Conservation (phyloP, 495 filamentous ascomycete genomes). For the Lasiosphaeria miniovina region DNA sequence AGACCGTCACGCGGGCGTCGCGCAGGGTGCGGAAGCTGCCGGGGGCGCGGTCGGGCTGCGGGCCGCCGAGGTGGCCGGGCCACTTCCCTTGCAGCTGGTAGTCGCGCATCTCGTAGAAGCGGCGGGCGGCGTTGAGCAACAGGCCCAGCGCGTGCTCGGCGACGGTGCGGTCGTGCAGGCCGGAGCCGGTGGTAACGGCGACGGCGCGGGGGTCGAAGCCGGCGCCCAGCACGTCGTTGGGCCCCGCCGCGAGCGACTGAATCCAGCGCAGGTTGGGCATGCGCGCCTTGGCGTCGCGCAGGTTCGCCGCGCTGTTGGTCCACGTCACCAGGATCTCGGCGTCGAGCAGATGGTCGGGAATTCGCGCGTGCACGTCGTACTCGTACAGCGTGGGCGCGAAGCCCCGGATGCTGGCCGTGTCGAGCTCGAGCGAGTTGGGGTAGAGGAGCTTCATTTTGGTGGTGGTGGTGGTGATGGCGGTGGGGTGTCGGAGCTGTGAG, state of each 20-base stretch:
- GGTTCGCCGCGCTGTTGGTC: conserved; percentile 52
- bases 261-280: conserved; percentile 57
- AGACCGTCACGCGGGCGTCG: conserved; percentile 52
- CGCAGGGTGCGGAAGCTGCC: conserved; percentile 53
- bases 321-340: conserved; percentile 57
- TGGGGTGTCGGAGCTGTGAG: not conserved
- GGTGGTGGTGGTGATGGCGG: not conserved
- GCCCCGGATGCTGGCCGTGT: conserved; percentile 47
- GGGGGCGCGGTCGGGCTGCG: conserved; percentile 48
- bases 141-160: conserved; percentile 58
- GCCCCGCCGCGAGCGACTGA: conserved; percentile 58
- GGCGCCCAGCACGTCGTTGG: conserved; percentile 57
- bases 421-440: conserved; percentile 54
- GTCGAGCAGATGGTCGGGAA: conserved; percentile 51
- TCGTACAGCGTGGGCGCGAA: conserved; percentile 51
- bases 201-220: conserved; percentile 49
- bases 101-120: conserved; percentile 59
- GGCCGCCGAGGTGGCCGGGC: conserved; percentile 56
- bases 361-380: conserved; percentile 52
- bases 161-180: conserved; percentile 58
- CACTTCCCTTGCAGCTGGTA: conserved; percentile 51
- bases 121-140: conserved; percentile 47
- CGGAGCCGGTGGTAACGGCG: conserved; percentile 54
- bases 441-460: conserved; percentile 56
- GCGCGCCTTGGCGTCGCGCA: conserved; percentile 46